Percentiles rank a stretch among this genome's conserved stretches.
Conservation (phyloP, 495 filamentous ascomycete genomes). For the Xanthoparmelia taractica region DNA sequence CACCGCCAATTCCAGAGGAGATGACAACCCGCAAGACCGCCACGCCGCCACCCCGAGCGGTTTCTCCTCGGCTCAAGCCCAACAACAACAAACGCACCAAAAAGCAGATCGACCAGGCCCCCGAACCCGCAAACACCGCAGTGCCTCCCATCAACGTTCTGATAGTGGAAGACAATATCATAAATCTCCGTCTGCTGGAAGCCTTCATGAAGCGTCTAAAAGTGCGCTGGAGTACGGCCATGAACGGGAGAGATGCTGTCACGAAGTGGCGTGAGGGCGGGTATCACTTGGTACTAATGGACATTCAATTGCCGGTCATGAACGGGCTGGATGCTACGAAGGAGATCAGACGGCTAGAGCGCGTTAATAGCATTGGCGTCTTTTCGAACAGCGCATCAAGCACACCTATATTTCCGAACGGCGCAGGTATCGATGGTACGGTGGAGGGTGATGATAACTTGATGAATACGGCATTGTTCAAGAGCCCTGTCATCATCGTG, state of each 20-base stretch:
- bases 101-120: slow-evolving; percentile 35
- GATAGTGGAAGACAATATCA: slow-evolving; percentile 97
- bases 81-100: slow-evolving; percentile 17
- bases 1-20: slow-evolving; percentile 47
- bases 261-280: slow-evolving; percentile 87
- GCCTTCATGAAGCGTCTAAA: slow-evolving; percentile 95
- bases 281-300: slow-evolving; percentile 98
- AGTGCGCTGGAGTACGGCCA: slow-evolving; percentile 95
- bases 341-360: slow-evolving; percentile 85
- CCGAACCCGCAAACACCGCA: slow-evolving; percentile 25
- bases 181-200: slow-evolving; percentile 87
- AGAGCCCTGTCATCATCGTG: slow-evolving; percentile 95
- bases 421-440: slow-evolving; percentile 26
- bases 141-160: slow-evolving; percentile 96
- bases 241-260: slow-evolving; percentile 89
- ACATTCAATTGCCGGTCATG: slow-evolving; percentile 97
- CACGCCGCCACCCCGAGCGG: slow-evolving; percentile 50
- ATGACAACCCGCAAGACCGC: slow-evolving; percentile 35
- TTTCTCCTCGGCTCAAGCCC: slow-evolving; percentile 47
- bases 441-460: slow-evolving; percentile 56
- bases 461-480: slow-evolving; percentile 68
- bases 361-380: slow-evolving; percentile 82
- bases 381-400: slow-evolving; percentile 46
- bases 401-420: slow-evolving; percentile 27
- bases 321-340: slow-evolving; percentile 93